Conservation (phyloP, 78 protist species). For the Dictyostelium intermedium region DNA sequence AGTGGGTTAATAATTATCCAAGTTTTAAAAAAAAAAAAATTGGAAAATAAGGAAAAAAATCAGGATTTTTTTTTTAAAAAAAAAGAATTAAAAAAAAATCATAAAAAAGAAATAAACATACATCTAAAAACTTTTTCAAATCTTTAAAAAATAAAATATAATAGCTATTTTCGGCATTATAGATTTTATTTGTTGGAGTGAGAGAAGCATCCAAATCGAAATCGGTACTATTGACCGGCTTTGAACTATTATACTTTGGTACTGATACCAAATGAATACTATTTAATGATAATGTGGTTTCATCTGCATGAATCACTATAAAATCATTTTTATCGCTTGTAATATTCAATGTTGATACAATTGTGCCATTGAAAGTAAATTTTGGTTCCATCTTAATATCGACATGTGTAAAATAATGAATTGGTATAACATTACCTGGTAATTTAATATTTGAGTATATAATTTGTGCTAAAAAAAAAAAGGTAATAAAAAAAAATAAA, state of each 20-base stretch:
- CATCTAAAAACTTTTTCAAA: not conserved
- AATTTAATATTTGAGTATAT: slow-evolving; percentile 29
- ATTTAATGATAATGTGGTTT: not conserved
- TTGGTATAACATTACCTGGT: slow-evolving; percentile 50
- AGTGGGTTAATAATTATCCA: too few relatives aligned
- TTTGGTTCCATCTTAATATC: slow-evolving; percentile 10
- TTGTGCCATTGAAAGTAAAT: slow-evolving; percentile 19
- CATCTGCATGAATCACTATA: slow-evolving; percentile 58
- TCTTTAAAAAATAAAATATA: slow-evolving; percentile 34
- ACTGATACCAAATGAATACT: not conserved
- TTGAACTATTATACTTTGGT: not conserved
- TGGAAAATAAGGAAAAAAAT: too few relatives aligned
- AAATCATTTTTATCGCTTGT: not conserved
- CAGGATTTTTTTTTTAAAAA: too few relatives aligned
- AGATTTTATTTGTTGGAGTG: not conserved
- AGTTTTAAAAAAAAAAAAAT: too few relatives aligned
- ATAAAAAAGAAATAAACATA: not conserved
- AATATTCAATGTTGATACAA: slow-evolving; percentile 18
- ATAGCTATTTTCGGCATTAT: slow-evolving; percentile 40
- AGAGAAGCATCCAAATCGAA: not conserved
- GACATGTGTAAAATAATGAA: slow-evolving; percentile 51
- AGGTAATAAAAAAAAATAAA: not conserved
- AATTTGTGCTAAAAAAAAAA: not conserved
- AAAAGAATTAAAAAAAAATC: too few relatives aligned
- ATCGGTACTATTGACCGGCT: not conserved